Conservation (phyloP, 1,139 yeast genomes). For the Diutina neorugosa region DNA sequence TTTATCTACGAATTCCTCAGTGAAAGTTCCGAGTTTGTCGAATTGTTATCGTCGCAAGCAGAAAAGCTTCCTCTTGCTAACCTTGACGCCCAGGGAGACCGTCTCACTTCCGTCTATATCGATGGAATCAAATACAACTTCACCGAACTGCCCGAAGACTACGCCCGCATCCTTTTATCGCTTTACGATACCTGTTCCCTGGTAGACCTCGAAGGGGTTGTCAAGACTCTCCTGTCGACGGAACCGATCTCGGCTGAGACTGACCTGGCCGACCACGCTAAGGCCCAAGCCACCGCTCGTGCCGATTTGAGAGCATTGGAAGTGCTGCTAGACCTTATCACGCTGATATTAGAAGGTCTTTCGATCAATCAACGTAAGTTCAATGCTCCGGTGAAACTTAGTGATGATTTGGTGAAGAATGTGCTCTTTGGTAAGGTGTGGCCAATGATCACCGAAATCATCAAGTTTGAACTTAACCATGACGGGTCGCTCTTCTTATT, state of each 20-base stretch:
- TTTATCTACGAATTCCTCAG: slow-evolving; percentile 56
- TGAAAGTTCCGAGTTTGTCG: slow-evolving; percentile 48
- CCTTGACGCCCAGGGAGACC: slow-evolving; percentile 16
- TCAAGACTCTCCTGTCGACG: not conserved
- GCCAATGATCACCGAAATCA: slow-evolving; percentile 30
- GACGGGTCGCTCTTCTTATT: slow-evolving; percentile 22
- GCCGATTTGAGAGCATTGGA: not conserved
- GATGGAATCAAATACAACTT: slow-evolving; percentile 55
- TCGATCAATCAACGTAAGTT: slow-evolving; percentile 4
- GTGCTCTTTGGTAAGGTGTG: slow-evolving; percentile 20
- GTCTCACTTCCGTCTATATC: slow-evolving; percentile 36
- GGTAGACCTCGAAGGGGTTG: not conserved
- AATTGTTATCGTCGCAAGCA: slow-evolving; percentile 10
- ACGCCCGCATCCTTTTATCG: not conserved
- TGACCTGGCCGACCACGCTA: not conserved
- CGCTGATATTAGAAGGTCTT: not conserved
- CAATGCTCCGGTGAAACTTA: slow-evolving; percentile 13
- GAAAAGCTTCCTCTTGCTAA: slow-evolving; percentile 13
- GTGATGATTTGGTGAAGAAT: slow-evolving; percentile 13
- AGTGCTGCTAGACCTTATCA: slow-evolving; percentile 3
- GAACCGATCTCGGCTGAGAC: not conserved
- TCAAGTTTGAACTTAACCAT: slow-evolving; percentile 15
- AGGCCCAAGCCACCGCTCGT: not conserved
- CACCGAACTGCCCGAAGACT: slow-evolving; percentile 27
- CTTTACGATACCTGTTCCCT: not conserved